These are phyloP conservation scores for Hymenoscyphus infarciens DNA, from an alignment of 2,329 filamentous ascomycete genomes.

Conservation along the genomic window DNA sequence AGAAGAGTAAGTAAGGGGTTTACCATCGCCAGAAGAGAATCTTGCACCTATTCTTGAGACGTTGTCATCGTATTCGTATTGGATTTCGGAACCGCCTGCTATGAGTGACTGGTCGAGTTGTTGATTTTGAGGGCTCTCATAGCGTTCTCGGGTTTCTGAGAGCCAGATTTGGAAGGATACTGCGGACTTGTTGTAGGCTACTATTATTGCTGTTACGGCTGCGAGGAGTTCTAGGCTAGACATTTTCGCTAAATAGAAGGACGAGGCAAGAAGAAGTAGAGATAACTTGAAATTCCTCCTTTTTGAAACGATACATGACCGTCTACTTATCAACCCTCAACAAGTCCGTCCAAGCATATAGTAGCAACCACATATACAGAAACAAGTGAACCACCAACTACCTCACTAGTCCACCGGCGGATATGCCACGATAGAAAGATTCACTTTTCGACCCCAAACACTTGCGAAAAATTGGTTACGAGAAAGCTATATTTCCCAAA, in stretches of 20 bases:
- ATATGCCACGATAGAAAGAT: no score
- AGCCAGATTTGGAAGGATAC: conserved; percentile 11
- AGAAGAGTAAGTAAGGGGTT: not conserved
- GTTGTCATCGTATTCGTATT: conserved; percentile 15
- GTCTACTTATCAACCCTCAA: no score
- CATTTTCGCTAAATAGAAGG: conserved; percentile 8
- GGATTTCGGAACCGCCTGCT: conserved; percentile 8
- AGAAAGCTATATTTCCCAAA: no score
- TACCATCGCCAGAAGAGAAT: conserved; percentile 15
- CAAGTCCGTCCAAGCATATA: no score
- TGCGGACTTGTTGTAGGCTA: conserved; percentile 13
- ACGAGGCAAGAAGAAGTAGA: not conserved
- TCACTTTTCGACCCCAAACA: no score
- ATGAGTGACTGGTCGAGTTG: conserved; percentile 12
- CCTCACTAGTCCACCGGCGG: no score
- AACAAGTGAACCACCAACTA: no score
- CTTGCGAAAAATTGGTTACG: no score
- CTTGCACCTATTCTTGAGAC: conserved; percentile 11
- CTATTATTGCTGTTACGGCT: conserved; percentile 10
- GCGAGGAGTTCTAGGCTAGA: conserved; percentile 14
- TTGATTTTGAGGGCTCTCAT: conserved; percentile 8
- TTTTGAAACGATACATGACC: no score
- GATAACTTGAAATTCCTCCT: no score
- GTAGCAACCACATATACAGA: no score
- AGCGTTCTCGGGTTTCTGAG: conserved; percentile 8